Conservation (phyloP, 2,329 filamentous ascomycete genomes). For the Ceratocystis papillata region DNA sequence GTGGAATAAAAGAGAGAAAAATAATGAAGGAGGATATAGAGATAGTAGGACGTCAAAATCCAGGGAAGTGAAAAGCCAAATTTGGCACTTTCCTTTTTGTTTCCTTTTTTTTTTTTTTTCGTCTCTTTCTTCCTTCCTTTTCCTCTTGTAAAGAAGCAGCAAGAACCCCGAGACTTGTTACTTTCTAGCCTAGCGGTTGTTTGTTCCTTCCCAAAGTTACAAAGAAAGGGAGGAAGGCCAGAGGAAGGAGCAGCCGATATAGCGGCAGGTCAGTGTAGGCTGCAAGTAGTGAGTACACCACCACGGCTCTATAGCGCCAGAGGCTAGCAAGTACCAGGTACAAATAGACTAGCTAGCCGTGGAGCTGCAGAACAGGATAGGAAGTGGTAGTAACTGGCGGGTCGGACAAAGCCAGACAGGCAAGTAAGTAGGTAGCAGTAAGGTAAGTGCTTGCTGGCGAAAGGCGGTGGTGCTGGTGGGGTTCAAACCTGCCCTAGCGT, state of each 20-base stretch:
- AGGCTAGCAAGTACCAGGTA: not conserved
- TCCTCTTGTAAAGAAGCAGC: not conserved
- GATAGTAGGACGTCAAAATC: not conserved
- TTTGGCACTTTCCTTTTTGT: not conserved
- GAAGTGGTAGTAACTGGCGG: not conserved
- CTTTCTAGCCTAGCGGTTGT: not conserved
- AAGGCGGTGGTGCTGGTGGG: too few relatives aligned
- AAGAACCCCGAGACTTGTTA: slow-evolving; percentile 9
- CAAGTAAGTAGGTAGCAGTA: too few relatives aligned
- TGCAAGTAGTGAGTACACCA: too few relatives aligned
- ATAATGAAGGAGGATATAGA: not conserved
- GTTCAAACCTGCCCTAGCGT: too few relatives aligned
- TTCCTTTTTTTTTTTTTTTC: not conserved
- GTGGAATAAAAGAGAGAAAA: not conserved
- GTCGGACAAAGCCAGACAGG: not conserved
- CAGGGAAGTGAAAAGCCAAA: slow-evolving; percentile 3
- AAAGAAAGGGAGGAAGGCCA: not conserved
- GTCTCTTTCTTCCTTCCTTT: not conserved
- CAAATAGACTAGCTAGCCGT: not conserved
- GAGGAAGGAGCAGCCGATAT: not conserved
- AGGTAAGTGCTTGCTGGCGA: too few relatives aligned
- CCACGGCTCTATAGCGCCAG: too few relatives aligned
- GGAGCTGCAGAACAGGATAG: too few relatives aligned
- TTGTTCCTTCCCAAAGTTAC: not conserved
- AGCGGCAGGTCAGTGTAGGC: not conserved